Evolutionary conservation across 2,329 filamentous ascomycete species (phyloP).

Genomic region (Calonectria hawksworthii): DNA sequence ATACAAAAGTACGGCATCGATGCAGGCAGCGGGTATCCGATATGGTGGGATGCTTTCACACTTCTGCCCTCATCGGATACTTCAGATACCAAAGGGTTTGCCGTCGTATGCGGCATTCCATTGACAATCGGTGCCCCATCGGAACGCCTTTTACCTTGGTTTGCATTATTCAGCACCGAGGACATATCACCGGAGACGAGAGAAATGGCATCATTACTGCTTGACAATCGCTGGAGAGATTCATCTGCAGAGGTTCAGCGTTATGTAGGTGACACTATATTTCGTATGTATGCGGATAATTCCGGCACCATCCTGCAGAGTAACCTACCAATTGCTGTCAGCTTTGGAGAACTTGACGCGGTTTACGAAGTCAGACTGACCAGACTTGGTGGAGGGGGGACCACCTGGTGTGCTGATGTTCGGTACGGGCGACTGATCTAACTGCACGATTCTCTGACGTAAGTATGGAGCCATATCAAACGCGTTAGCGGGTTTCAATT

Average conservation of each 20-base stretch:
- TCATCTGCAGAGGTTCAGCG: slow-evolving; percentile 2
- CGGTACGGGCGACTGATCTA: not conserved
- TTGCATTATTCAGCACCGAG: not conserved
- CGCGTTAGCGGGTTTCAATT: not conserved
- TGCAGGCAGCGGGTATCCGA: not conserved
- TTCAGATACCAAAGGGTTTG: not conserved
- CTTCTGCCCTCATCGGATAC: not conserved
- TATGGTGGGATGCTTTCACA: slow-evolving; percentile 22
- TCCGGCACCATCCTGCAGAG: not conserved
- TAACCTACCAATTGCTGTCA: not conserved
- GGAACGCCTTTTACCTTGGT: slow-evolving; percentile 6
- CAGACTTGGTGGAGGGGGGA: slow-evolving; percentile 2
- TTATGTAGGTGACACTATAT: not conserved
- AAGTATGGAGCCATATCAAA: not conserved
- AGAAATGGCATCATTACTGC: not conserved
- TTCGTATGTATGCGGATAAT: not conserved
- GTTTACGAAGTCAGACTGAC: slow-evolving; percentile 2
- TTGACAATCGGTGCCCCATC: slow-evolving; percentile 5
- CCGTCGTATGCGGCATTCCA: slow-evolving; percentile 8
- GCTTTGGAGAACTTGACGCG: not conserved
- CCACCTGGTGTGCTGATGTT: slow-evolving; percentile 6
- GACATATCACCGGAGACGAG: not conserved
- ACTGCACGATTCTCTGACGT: not conserved
- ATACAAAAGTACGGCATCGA: slow-evolving; percentile 5
- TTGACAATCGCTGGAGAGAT: not conserved